Base-by-base conservation (phyloP, 2,329 filamentous ascomycete genomes). In the Coniochaeta sp. region DNA sequence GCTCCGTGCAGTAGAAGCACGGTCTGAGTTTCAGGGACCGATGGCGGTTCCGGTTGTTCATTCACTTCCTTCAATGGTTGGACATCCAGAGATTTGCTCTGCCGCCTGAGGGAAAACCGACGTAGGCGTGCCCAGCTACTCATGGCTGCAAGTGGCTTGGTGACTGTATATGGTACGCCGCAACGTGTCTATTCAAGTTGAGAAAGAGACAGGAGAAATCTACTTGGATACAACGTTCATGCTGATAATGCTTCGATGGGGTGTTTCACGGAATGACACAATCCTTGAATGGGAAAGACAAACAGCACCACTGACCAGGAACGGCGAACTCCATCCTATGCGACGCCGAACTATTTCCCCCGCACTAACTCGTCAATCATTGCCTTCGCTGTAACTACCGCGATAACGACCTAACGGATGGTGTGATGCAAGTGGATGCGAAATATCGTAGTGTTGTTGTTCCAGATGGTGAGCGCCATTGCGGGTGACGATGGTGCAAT, bases 1-100 rank as follows among this genome's bases (percentile, higher is more conserved):
- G 63, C 58, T 4, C 54, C 64, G 35, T 63, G 62, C 26, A 67
- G 52, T 7, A 67, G 50, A 20, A 67, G 56, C 10, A 67, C 61
- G 0, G 56, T 56, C 51, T 67, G 65, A 14, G 60, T 62, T 14
- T 48, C 45, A 6, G 45, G 45, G 4, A 48, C 45, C 12, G 18
- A 9, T 28, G 26, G 26, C 5, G 26, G 14, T 13, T 48, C 45
- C n/a, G 26, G n/a, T 30, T 9, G 14, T 48, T 48, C 26, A 8
- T 31, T 18, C 18, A n/a, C 12, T 2, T 8, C n/a, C 13, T 16
- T 31, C 7, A 7, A 22, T 28, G 14, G 26, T 48, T 48, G 45
- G 12, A 48, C 45, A 22, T 48, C 45, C 24, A 30, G 45, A 12
- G 45, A 22, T 26, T 31, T 48, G 45, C 28, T 48, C 9, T 48